Conservation (phyloP, 352 stramenopile genomes). For the Phytophthora pseudosyringae region DNA sequence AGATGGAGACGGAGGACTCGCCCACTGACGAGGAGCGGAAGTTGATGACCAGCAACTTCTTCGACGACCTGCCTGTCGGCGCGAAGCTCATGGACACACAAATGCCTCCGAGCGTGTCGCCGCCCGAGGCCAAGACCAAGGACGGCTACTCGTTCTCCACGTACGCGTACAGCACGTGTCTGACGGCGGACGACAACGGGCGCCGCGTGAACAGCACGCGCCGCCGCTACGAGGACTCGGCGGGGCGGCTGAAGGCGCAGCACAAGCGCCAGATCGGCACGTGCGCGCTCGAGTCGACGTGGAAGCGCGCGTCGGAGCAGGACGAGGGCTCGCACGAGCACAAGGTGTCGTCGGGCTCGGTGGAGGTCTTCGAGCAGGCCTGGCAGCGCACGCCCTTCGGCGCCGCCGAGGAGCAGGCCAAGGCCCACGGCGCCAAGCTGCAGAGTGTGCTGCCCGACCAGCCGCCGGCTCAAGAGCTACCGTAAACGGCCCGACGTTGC, state of each 20-base stretch:
- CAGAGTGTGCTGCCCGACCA: constrained; percentile 58
- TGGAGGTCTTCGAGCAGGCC: constrained; percentile 53
- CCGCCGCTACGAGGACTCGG: constrained; percentile 72
- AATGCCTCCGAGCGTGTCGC: constrained; percentile 38
- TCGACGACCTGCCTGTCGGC: constrained; percentile 54
- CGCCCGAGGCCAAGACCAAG: constrained; percentile 47
- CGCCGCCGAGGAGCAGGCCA: constrained; percentile 51
- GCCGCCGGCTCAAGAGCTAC: constrained; percentile 50
- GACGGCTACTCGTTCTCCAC: constrained; percentile 56
- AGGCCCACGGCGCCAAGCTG: constrained; percentile 41
- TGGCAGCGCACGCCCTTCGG: constrained; percentile 70
- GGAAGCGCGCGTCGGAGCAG: constrained; percentile 46
- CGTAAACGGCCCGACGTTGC: constrained; percentile 31
- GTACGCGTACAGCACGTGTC: constrained; percentile 74
- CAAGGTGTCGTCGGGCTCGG: constrained; percentile 43
- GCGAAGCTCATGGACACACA: constrained; percentile 57
- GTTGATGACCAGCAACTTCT: constrained; percentile 51
- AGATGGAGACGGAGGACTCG: constrained; percentile 27
- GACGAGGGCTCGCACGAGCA: constrained; percentile 51
- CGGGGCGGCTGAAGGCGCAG: constrained; percentile 63
- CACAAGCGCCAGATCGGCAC: constrained; percentile 60
- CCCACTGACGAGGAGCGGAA: constrained; percentile 10
- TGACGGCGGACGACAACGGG: constrained; percentile 56
- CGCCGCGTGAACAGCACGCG: constrained; percentile 59
- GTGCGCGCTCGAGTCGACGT: constrained; percentile 55